Evolutionary conservation across 495 filamentous ascomycete species (phyloP).

Genomic region (Astrothelium macrocarpum): DNA sequence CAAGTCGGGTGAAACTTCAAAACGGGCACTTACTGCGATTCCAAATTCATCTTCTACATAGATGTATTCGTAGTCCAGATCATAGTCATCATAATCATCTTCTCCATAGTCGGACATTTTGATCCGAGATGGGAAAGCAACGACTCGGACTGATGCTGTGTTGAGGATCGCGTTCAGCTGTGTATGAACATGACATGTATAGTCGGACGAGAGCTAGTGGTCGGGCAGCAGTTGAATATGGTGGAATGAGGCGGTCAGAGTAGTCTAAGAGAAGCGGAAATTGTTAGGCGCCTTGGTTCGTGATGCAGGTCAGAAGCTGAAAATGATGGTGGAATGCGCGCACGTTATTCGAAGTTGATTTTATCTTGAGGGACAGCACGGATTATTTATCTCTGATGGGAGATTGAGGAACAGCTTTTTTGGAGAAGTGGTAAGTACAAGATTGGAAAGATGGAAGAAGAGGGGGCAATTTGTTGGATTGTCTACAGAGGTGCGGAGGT

Average conservation of each 20-base stretch:
- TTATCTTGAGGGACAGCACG: background rate
- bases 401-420: background rate
- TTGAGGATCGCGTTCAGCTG: background rate
- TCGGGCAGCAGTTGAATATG: too few relatives aligned
- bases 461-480: background rate
- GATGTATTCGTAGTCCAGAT: slow-evolving; percentile 25
- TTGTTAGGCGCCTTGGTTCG: background rate
- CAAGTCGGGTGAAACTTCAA: background rate
- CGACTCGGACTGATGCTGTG: background rate
- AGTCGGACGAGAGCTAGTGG: background rate
- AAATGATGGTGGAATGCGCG: background rate
- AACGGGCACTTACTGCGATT: slow-evolving; percentile 20
- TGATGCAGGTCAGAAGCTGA: slow-evolving; percentile 4
- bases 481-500: background rate
- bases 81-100: slow-evolving; percentile 21
- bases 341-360: background rate
- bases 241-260: background rate
- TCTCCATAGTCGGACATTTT: slow-evolving; percentile 15
- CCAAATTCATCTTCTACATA: slow-evolving; percentile 33
- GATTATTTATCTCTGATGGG: background rate
- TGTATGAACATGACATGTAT: background rate
- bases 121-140: background rate
- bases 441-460: background rate
- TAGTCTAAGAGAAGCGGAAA: too few relatives aligned
- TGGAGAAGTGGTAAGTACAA: background rate